These are phyloP conservation scores for Curvularia sp. DNA, from an alignment of 2,329 filamentous ascomycete species.

Conservation along the genomic window DNA sequence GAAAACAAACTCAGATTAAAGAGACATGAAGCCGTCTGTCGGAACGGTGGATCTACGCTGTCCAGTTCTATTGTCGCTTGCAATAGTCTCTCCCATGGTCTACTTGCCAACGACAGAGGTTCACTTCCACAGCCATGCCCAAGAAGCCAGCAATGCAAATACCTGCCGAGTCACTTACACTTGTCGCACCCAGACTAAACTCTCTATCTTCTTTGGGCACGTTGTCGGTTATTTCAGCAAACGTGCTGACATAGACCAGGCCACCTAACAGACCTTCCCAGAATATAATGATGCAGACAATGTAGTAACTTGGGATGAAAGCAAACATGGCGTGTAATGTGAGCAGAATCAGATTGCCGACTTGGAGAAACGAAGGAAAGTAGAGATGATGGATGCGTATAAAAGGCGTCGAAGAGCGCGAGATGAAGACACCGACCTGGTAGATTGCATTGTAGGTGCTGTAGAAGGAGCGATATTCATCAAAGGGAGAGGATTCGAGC, in stretches of 20 bases:
- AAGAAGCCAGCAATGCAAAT: constrained; percentile 89
- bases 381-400: constrained; percentile 83
- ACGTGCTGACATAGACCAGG: constrained; percentile 87
- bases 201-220: constrained; percentile 80
- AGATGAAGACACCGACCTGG: constrained; percentile 93
- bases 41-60: neutral
- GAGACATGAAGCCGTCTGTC: neutral
- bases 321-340: constrained; percentile 74
- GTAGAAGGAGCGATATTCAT: constrained; percentile 85
- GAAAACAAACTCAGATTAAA: neutral
- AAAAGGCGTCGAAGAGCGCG: constrained; percentile 88
- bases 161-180: constrained; percentile 88
- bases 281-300: constrained; percentile 85
- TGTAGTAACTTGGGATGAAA: constrained; percentile 57
- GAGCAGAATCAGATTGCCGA: constrained; percentile 77
- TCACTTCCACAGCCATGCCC: constrained; percentile 81
- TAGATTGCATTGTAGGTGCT: constrained; percentile 95
- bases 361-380: constrained; percentile 79
- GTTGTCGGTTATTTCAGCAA: constrained; percentile 89
- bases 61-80: constrained; percentile 35
- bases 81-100: constrained; percentile 72
- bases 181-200: constrained; percentile 88
- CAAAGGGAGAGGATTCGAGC: constrained; percentile 76
- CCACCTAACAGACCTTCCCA: constrained; percentile 95
- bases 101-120: constrained; percentile 85